Conservation (phyloP, 345 rosid species). For the Psidium guajava region DNA sequence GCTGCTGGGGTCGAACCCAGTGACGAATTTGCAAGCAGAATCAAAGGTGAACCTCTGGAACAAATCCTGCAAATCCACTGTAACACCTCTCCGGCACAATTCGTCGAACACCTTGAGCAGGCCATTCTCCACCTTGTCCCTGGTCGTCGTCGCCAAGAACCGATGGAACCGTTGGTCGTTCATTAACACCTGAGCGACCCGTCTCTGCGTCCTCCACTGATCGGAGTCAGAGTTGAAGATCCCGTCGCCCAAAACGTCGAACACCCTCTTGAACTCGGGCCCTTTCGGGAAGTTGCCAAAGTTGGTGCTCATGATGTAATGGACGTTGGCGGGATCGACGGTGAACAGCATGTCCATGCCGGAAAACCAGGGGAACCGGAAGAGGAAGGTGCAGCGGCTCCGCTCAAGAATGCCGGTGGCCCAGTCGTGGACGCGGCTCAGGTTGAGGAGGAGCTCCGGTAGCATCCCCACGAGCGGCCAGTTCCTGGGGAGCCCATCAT, state of each 20-base stretch:
- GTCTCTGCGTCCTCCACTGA: conserved; percentile 39
- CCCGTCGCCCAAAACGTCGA: conserved; percentile 50
- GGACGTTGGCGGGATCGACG: conserved; percentile 44
- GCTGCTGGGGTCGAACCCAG: conserved; percentile 30
- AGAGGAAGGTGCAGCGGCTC: conserved; percentile 9
- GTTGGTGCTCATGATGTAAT: conserved; percentile 45
- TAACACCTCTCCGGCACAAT: conserved; percentile 7
- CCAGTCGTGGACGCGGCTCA: conserved; percentile 24
- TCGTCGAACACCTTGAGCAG: conserved; percentile 37
- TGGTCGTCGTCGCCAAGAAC: conserved; percentile 13
- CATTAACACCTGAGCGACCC: conserved; percentile 15
- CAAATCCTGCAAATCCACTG: conserved; percentile 32
- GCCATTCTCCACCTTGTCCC: conserved; percentile 25
- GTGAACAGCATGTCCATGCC: conserved; percentile 24
- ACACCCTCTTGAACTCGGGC: conserved; percentile 29
- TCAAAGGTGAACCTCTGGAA: conserved; percentile 43
- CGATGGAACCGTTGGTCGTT: conserved; percentile 15
- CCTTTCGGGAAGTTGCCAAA: conserved; percentile 57
- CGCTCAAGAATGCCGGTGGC: conserved; percentile 10
- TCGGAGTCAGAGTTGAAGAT: conserved; percentile 39
- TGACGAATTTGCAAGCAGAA: conserved; percentile 18
- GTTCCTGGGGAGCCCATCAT: conserved; percentile 10
- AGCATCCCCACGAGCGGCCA: conserved; percentile 56
- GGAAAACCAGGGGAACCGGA: conserved; percentile 28
- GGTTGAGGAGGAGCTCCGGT: conserved; percentile 19